These are phyloP conservation scores for Magnusiomyces magnusii DNA, from an alignment of 1,139 yeast genomes.

Conservation along the genomic window DNA sequence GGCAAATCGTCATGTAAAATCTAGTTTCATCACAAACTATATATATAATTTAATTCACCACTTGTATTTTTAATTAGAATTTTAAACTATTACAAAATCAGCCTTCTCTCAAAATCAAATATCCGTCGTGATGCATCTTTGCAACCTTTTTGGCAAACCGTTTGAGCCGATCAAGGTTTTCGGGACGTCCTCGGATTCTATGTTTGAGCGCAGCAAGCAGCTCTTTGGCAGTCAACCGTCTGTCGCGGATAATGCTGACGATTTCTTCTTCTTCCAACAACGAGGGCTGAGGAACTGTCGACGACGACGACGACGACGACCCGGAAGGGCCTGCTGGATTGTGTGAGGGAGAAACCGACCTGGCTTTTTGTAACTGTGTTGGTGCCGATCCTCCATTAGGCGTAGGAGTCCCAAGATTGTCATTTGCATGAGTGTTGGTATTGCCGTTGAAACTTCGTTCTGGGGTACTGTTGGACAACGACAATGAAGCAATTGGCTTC, in stretches of 20 bases:
- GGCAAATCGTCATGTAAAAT: background rate
- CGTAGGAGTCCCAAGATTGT: background rate
- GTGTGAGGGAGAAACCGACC: background rate
- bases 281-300: constrained; percentile 17
- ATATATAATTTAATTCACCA: background rate
- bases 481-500: background rate
- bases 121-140: constrained; percentile 57
- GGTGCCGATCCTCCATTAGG: background rate
- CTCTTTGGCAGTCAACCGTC: constrained; percentile 59
- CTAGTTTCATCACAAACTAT: background rate
- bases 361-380: background rate
- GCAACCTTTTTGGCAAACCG: constrained; percentile 61
- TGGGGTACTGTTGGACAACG: background rate
- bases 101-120: constrained; percentile 40
- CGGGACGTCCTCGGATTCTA: constrained; percentile 60
- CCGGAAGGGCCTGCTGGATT: background rate
- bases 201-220: constrained; percentile 53
- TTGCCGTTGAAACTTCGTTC: constrained; percentile 5
- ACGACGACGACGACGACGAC: constrained; percentile 11
- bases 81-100: no score
- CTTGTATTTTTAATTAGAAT: no score
- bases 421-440: background rate
- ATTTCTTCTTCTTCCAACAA: constrained; percentile 65
- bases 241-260: constrained; percentile 51
- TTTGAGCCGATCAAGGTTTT: constrained; percentile 61